Evolutionary conservation across 2,329 filamentous ascomycete genomes (phyloP).

Genomic region (Penicillium decumbens): DNA sequence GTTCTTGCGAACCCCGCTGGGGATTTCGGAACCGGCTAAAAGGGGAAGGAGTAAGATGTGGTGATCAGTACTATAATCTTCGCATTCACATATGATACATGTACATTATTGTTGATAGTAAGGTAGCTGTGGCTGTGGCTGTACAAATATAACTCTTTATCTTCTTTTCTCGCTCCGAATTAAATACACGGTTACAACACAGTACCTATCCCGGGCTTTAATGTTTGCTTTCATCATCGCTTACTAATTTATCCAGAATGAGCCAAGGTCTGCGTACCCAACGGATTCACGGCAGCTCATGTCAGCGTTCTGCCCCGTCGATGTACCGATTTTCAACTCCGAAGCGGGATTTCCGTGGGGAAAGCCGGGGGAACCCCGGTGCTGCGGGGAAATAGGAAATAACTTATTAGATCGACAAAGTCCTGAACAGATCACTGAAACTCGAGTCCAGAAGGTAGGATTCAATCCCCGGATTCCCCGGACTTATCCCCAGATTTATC

Average conservation of each 20-base stretch:
- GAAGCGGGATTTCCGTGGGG: conserved; percentile 9
- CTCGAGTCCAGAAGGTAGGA: no score
- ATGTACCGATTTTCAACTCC: conserved; percentile 8
- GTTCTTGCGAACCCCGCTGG: conserved; percentile 36
- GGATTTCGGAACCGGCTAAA: conserved; percentile 19
- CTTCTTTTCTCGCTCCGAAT: neutral
- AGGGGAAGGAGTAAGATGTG: conserved; percentile 20
- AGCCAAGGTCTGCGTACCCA: neutral
- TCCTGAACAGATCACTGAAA: neutral
- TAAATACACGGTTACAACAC: neutral
- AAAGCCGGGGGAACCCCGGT: neutral
- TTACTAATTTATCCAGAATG: neutral
- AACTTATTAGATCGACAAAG: neutral
- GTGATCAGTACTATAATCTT: conserved; percentile 13
- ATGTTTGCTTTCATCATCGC: neutral
- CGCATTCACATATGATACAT: conserved; percentile 10
- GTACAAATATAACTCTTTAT: neutral
- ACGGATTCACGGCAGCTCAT: neutral
- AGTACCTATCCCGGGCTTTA: neutral
- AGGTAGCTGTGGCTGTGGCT: neutral
- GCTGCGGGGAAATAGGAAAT: conserved; percentile 5
- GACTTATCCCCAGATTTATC: neutral
- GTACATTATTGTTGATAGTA: conserved; percentile 8
- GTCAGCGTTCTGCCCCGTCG: neutral
- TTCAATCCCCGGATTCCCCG: neutral